Evolutionary conservation across 345 rosid genomes (phyloP).

Genomic region (Trapa incisa): DNA sequence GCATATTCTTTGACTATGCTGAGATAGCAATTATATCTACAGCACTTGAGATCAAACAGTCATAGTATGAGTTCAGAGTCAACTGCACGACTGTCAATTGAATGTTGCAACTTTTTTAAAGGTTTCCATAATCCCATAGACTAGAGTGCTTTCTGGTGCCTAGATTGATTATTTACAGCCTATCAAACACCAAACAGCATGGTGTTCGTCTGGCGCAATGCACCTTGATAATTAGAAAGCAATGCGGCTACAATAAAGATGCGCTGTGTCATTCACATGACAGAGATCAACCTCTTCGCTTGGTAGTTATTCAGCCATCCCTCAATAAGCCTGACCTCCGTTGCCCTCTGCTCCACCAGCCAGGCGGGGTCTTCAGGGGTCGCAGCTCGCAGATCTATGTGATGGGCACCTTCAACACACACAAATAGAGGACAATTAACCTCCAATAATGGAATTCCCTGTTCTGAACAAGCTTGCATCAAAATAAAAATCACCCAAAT

Average conservation of each 20-base stretch:
- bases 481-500: background rate
- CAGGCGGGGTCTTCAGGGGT: conserved; percentile 61
- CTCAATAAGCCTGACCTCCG: conserved; percentile 55
- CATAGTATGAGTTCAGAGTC: too few relatives aligned
- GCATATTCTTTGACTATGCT: too few relatives aligned
- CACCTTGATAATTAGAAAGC: conserved; percentile 12
- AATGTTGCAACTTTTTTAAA: background rate
- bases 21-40: too few relatives aligned
- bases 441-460: background rate
- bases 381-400: conserved; percentile 69
- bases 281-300: conserved; percentile 14
- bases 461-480: background rate
- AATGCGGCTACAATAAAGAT: conserved; percentile 2
- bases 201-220: background rate
- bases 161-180: background rate
- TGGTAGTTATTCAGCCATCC: conserved; percentile 43
- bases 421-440: background rate
- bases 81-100: background rate
- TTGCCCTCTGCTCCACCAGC: conserved; percentile 62
- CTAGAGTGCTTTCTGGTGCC: background rate
- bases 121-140: background rate
- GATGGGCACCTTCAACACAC: conserved; percentile 61
- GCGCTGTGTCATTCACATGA: background rate
- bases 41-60: too few relatives aligned
- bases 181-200: background rate